Base-by-base conservation (phyloP, 495 filamentous ascomycete genomes). In the Podospora fimiseda region DNA sequence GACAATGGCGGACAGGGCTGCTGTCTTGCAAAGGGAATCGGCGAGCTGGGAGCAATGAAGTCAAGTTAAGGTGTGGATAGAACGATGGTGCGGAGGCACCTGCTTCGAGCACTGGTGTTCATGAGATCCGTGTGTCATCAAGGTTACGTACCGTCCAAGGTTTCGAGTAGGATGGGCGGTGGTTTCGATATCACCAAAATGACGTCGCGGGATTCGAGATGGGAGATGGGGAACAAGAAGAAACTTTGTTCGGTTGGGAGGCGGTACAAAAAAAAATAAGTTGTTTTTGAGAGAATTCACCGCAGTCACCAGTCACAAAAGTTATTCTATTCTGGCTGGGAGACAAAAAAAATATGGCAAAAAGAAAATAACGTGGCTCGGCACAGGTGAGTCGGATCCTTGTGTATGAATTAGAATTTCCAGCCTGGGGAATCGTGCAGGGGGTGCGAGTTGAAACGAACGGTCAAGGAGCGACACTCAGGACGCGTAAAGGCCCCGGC, bases 311-410 rank as follows among this genome's bases (percentile, higher is more conserved):
- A 16, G 19, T 15, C 4, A n/a, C 23, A 48, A 15, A 50, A 20
- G 37, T 22, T 40, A 33, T 37, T 15, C 16, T 13, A 9, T 43
- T 41, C 40, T 24, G 57, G 47, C 22, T 19, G 27, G 52, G 52
- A 44, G 50, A 43, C 36, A 47, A 44, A 51, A 56, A 60, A 57
- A 54, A 53, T 48, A 58, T 40, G 53, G 39, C 19, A 37, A 58
- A 47, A 50, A 56, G 46, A 62, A 58, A 61, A 59, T 56, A 62
- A 65, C 57, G 55, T 65, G 59, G 62, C 62, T 62, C 60, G 62
- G 59, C 59, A 56, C 57, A 52, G 53, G 57, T 52, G 58, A 54
- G 27, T 33, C 27, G 55, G 52, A 57, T 55, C 59, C 56, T 54
- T 52, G 50, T 16, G 47, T 18, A 22, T 33, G 49, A 39, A 55